Base-by-base conservation (phyloP, 2,329 filamentous ascomycete genomes). In the Tolypocladium pustulatum region DNA sequence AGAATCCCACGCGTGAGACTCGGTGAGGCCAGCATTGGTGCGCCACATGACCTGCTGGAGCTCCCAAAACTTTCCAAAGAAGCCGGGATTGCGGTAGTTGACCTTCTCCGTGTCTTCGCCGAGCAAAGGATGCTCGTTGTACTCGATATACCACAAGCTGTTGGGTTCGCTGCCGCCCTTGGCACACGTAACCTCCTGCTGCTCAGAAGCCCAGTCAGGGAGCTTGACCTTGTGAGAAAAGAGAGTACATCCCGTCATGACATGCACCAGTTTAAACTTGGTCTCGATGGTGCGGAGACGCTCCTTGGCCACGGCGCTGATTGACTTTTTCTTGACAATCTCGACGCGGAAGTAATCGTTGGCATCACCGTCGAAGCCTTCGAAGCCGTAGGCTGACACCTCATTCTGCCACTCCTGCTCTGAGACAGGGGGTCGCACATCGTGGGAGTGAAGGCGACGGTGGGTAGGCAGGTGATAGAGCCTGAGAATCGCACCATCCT, bases 201-300 rank as follows among this genome's bases (percentile, higher is more conserved):
- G 94, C 73, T 97, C 94, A 57, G 88, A 99, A 54, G 90, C 94
- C 94, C 94, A 99, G 3, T 96, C 91, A 3, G 94, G 94, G 60
- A 99, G 86, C 79, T 99, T 99, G 71, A 97, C 92, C 78, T 97
- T 97, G 81, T 99, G 94, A 0, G 93, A 97, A 80, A 99, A 99
- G 30, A 99, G 81, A 15, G 88, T 89, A 70, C 94, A 99, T 54
- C 93, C 92, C 62, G 91, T 96, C 94, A 99, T 97, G 71, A 96
- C 77, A 70, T 99, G 94, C 38, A 97, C 83, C 52, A 99, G 87
- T 70, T 86, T 89, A 79, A 99, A 99, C 77, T 97, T 97, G 67
- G 91, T 91, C 76, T 99, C 87, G 63, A 99, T 97, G 34, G 94
- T 97, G 60, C 94, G 86, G 56, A 99, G 71, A 37, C 92, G 87